phyloP scores from a whole-genome alignment of 1,284 basidiomycete genomes.

The Malassezia obtusa region DNA sequence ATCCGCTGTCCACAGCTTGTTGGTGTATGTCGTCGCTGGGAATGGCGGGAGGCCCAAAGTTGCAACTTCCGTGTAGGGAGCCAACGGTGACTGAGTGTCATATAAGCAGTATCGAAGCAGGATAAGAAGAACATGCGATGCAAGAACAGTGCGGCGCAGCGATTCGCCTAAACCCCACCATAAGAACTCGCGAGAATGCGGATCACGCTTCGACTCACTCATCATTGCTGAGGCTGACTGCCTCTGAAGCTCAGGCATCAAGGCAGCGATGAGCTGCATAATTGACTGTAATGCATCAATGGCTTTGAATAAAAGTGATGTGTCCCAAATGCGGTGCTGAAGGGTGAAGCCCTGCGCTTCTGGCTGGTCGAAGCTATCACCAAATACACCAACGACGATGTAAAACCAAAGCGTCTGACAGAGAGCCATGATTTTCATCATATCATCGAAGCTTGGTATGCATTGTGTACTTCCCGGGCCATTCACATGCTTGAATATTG shows the following conservation, averaged over 20 bases:
- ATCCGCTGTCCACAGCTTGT: background rate
- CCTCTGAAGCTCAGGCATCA: background rate
- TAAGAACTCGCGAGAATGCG: background rate
- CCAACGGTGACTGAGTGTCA: constrained; percentile 7
- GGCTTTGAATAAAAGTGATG: background rate
- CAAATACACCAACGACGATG: constrained; percentile 5
- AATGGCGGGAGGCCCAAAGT: background rate
- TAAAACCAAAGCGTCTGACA: constrained; percentile 14
- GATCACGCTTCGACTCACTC: background rate
- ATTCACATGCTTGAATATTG: no score
- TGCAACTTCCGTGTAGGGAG: no score
- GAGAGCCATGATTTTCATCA: constrained; percentile 1
- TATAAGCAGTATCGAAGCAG: constrained; percentile 18
- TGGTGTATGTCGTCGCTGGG: background rate
- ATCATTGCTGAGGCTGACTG: background rate
- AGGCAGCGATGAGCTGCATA: background rate
- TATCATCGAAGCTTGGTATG: background rate
- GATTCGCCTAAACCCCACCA: constrained; percentile 21
- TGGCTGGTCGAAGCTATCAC: background rate
- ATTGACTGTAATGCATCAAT: constrained; percentile 1
- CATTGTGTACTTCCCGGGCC: no score
- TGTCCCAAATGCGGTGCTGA: background rate
- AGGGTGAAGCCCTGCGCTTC: background rate
- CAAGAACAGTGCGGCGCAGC: constrained; percentile 25
- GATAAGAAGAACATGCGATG: constrained; percentile 23